Percentiles rank a stretch among this genome's conserved stretches.
Conservation (phyloP, 2,329 filamentous ascomycete genomes). For the Hypoxylon sp. region DNA sequence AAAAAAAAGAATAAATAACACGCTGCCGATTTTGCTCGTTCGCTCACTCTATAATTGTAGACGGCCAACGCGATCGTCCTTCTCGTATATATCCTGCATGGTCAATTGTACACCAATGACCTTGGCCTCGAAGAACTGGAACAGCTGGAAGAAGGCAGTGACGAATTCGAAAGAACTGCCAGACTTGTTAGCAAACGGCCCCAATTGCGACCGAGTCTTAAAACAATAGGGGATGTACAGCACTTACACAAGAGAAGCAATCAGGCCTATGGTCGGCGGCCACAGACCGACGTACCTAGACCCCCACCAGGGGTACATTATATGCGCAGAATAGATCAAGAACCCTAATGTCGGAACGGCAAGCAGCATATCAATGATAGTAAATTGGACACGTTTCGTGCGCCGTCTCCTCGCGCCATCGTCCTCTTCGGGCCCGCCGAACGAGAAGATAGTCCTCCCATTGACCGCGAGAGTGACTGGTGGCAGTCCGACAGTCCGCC, state of each 20-base stretch:
- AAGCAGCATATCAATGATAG: conserved; percentile 47
- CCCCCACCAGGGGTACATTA: conserved; percentile 52
- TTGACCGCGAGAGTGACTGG: conserved; percentile 47
- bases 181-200: conserved; percentile 2
- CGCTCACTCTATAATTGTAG: conserved; percentile 44
- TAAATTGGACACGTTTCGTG: conserved; percentile 46
- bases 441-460: conserved; percentile 46
- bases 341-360: conserved; percentile 46
- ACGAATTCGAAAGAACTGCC: conserved; percentile 46
- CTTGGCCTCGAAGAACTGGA: conserved; percentile 51
- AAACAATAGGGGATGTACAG: neutral
- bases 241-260: conserved; percentile 50
- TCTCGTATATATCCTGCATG: conserved; percentile 51
- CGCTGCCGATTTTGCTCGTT: neutral
- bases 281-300: conserved; percentile 49
- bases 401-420: conserved; percentile 47
- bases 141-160: conserved; percentile 49
- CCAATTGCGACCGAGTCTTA: too few species aligned
- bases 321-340: conserved; percentile 50
- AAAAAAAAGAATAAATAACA: conserved; percentile 29
- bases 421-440: conserved; percentile 50
- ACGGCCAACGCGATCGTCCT: conserved; percentile 44
- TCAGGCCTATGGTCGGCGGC: conserved; percentile 49
- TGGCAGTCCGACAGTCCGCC: conserved; percentile 49
- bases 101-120: conserved; percentile 49